Percentiles rank a stretch among this genome's conserved stretches.
phyloP scores from a whole-genome alignment of 768 basidiomycete species.

The Trametopsis cervina region DNA sequence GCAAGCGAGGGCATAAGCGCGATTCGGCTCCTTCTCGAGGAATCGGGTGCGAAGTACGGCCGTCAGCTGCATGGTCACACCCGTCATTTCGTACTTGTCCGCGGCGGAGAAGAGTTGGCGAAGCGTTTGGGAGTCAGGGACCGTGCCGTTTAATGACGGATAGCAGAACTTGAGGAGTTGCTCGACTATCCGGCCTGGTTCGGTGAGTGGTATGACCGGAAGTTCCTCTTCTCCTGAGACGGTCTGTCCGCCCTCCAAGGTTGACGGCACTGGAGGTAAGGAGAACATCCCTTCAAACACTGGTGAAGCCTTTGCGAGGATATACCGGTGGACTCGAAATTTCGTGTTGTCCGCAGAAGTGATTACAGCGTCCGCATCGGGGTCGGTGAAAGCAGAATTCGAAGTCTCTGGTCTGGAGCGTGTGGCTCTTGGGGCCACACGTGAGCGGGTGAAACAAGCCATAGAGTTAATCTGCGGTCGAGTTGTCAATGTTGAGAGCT shows the following conservation, averaged over 20 bases:
- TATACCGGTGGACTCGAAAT: constrained; percentile 46
- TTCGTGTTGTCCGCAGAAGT: constrained; percentile 43
- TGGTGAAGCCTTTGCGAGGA: constrained; percentile 50
- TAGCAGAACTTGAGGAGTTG: not conserved
- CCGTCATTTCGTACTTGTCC: constrained; percentile 3
- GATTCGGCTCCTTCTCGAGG: not conserved
- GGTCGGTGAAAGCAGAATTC: constrained; percentile 15
- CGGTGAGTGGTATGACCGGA: not conserved
- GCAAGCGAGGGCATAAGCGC: constrained; percentile 1
- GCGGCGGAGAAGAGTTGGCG: constrained; percentile 1
- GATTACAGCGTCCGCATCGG: constrained; percentile 38
- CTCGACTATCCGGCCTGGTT: not conserved
- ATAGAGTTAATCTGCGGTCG: not conserved
- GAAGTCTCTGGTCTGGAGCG: too few species aligned
- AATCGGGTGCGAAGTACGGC: not conserved
- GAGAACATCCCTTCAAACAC: constrained; percentile 51
- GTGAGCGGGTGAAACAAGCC: not conserved
- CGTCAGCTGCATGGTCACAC: not conserved
- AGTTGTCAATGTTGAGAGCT: constrained; percentile 5
- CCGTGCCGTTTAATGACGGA: not conserved
- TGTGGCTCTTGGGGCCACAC: too few species aligned
- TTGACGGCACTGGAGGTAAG: too few species aligned
- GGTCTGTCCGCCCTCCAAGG: too few species aligned
- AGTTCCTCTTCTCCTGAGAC: not conserved
- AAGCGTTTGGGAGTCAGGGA: not conserved